phyloP scores from a whole-genome alignment of 441 rosid genomes.

The Gossypium davidsonii region DNA sequence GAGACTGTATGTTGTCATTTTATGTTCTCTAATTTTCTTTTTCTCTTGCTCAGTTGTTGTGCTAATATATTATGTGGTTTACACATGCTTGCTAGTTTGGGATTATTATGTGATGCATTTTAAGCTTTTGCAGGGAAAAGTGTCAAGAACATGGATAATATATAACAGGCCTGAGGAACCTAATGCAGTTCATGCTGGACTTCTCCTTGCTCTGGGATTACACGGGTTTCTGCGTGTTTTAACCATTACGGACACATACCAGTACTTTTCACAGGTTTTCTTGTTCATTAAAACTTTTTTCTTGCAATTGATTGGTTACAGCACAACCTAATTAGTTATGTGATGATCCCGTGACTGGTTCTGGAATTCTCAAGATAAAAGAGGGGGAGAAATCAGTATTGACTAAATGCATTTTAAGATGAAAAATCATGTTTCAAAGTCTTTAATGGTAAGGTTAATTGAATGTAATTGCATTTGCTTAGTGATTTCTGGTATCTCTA shows the following conservation, averaged over 20 bases:
- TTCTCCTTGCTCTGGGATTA: slow-evolving; percentile 87
- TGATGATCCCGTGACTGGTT: background rate
- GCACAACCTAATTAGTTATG: background rate
- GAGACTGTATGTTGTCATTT: background rate
- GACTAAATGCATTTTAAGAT: background rate
- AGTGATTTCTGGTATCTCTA: background rate
- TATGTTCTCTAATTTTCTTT: background rate
- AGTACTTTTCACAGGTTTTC: slow-evolving; percentile 76
- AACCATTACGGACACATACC: slow-evolving; percentile 73
- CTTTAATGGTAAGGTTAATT: background rate
- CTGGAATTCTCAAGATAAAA: background rate
- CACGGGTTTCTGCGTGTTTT: slow-evolving; percentile 89
- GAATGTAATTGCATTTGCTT: background rate
- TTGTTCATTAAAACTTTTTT: slow-evolving; percentile 15
- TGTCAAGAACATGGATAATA: slow-evolving; percentile 92
- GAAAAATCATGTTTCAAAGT: background rate
- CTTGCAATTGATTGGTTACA: slow-evolving; percentile 10
- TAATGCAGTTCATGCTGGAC: slow-evolving; percentile 88
- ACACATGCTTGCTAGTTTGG: background rate
- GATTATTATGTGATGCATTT: slow-evolving; percentile 10
- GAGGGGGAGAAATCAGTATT: background rate
- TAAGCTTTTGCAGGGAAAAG: slow-evolving; percentile 66
- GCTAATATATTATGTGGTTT: background rate
- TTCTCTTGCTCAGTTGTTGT: background rate
- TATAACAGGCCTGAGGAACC: slow-evolving; percentile 94